A percentile compares a stretch with the other conserved stretches of the same genome.
Evolutionary conservation across 1,139 yeast species (phyloP).

Genomic region (Yamadazyma mexicana): DNA sequence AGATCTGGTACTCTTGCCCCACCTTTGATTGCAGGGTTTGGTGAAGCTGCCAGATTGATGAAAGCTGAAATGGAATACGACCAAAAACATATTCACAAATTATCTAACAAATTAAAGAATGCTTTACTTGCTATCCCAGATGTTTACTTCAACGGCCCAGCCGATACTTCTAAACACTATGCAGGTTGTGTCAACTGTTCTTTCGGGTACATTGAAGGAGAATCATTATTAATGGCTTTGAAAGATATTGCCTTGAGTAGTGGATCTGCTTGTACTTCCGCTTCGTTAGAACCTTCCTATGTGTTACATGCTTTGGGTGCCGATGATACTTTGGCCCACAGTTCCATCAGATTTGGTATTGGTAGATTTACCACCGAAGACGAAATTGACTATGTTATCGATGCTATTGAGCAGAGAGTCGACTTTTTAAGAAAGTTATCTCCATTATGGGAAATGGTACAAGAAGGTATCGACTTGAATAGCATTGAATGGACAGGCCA

Average conservation of each 20-base stretch:
- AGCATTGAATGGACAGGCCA: conserved; percentile 98
- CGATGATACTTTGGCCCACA: conserved; percentile 97
- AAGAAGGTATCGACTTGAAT: conserved; percentile 93
- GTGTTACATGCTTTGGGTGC: conserved; percentile 97
- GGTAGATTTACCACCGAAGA: conserved; percentile 97
- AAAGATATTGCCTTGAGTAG: conserved; percentile 95
- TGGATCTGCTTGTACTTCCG: conserved; percentile 99
- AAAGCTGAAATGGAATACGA: conserved; percentile 74
- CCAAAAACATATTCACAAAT: conserved; percentile 61
- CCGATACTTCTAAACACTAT: conserved; percentile 55
- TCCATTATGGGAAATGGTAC: conserved; percentile 99
- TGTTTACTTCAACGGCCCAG: conserved; percentile 86
- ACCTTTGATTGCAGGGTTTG: conserved; percentile 92
- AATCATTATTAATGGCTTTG: conserved; percentile 93
- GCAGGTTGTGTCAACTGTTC: conserved; percentile 96
- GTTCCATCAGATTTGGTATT: conserved; percentile 93
- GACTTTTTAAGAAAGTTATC: conserved; percentile 88
- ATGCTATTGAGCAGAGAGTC: conserved; percentile 87
- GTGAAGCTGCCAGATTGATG: conserved; percentile 93
- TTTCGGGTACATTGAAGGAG: conserved; percentile 97
- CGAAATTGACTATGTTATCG: conserved; percentile 89
- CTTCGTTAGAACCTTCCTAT: conserved; percentile 95
- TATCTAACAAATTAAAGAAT: conserved; percentile 70
- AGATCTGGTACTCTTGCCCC: conserved; percentile 97
- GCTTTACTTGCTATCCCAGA: conserved; percentile 83